Evolutionary conservation across 1,284 basidiomycete species (phyloP).

Genomic region (Ceratobasidium sp.): DNA sequence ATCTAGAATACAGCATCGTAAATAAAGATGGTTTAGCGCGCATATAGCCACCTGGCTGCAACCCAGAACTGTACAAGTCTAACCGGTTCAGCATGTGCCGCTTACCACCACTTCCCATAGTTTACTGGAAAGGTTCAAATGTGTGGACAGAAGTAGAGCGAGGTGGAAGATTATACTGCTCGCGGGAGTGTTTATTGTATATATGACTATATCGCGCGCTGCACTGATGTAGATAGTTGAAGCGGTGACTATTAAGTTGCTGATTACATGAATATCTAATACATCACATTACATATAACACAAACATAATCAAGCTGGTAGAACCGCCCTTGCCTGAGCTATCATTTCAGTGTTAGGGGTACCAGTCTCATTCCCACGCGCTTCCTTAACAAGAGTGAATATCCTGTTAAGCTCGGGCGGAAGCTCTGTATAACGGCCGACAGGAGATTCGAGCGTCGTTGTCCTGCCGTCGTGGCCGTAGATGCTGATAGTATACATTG

Average conservation of each 20-base stretch:
- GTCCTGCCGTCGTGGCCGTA: constrained; percentile 36
- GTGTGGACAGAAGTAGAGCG: too few relatives aligned
- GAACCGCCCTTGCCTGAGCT: constrained; percentile 11
- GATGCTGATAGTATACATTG: constrained; percentile 1
- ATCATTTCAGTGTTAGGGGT: background rate
- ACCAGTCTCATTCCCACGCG: background rate
- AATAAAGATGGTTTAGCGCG: too few relatives aligned
- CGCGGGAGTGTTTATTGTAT: too few relatives aligned
- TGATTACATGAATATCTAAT: background rate
- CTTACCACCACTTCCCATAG: too few relatives aligned
- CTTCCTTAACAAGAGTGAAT: constrained; percentile 8
- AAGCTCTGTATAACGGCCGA: background rate
- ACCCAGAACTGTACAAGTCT: too few relatives aligned
- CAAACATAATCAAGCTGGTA: background rate
- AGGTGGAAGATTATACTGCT: too few relatives aligned
- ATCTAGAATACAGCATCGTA: too few relatives aligned
- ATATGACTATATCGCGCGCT: too few relatives aligned
- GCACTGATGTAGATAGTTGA: background rate
- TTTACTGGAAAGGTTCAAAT: too few relatives aligned
- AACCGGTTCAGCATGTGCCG: too few relatives aligned
- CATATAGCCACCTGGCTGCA: too few relatives aligned
- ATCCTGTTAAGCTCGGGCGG: constrained; percentile 7
- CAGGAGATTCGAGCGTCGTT: constrained; percentile 11
- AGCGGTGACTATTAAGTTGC: background rate
- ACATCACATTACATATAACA: background rate